Percentiles rank a stretch among this genome's conserved stretches.
These are phyloP conservation scores for Aspergillus sp. DNA, from an alignment of 2,329 filamentous ascomycete genomes.

Conservation along the genomic window DNA sequence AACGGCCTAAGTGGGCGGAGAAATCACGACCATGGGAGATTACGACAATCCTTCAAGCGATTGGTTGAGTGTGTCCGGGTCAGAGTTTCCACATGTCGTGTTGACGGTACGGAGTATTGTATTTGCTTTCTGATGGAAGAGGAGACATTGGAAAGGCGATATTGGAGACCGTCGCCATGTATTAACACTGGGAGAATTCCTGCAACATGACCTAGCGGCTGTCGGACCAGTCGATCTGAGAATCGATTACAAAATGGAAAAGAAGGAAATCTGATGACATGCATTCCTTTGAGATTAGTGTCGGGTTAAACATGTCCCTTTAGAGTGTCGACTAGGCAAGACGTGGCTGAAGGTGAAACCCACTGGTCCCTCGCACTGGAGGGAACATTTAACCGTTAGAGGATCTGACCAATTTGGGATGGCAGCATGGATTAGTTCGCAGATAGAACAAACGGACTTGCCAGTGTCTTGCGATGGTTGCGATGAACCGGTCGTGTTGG, in stretches of 20 bases:
- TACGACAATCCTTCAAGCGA: constrained; percentile 6
- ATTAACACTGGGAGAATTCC: too few species aligned
- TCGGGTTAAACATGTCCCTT: background rate
- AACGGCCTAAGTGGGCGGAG: constrained; percentile 2
- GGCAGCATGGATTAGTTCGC: background rate
- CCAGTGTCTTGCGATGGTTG: background rate
- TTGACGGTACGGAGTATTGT: too few species aligned
- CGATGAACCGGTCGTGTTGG: too few species aligned
- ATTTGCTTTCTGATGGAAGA: too few species aligned
- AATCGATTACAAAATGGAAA: too few species aligned
- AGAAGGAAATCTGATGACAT: too few species aligned
- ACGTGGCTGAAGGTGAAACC: background rate
- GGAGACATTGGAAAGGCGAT: too few species aligned
- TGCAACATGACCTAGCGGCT: too few species aligned
- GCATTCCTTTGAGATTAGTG: too few species aligned
- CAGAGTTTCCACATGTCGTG: background rate
- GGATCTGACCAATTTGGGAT: background rate
- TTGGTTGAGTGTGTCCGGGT: constrained; percentile 2
- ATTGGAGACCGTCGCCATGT: too few species aligned
- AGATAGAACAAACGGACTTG: background rate
- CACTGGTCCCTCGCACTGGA: background rate
- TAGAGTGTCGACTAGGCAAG: background rate
- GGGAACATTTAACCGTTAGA: background rate
- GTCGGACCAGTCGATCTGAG: too few species aligned
- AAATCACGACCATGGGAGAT: constrained; percentile 8